Evolutionary conservation across 805 yeast species (phyloP).

Genomic region (Yamadazyma sp.): DNA sequence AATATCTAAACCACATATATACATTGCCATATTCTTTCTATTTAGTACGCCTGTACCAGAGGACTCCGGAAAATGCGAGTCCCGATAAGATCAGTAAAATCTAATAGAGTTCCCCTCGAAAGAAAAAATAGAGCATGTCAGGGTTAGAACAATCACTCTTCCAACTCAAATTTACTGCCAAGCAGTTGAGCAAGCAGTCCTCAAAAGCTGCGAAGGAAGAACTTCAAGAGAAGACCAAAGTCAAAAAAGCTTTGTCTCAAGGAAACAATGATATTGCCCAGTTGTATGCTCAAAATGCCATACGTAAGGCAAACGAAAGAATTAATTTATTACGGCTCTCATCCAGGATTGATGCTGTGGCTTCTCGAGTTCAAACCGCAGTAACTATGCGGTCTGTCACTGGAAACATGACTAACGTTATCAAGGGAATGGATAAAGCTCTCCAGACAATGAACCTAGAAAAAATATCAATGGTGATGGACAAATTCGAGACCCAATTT

Average conservation of each 20-base stretch:
- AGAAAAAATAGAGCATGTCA: constrained; percentile 25
- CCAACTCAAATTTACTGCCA: constrained; percentile 84
- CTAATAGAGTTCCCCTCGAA: too few relatives aligned
- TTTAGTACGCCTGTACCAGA: too few relatives aligned
- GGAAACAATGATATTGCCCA: constrained; percentile 92
- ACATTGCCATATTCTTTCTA: too few relatives aligned
- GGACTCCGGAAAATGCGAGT: too few relatives aligned
- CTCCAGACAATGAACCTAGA: constrained; percentile 94
- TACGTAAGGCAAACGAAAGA: constrained; percentile 85
- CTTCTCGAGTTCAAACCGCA: constrained; percentile 94
- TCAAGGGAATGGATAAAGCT: constrained; percentile 95
- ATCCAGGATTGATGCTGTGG: constrained; percentile 92
- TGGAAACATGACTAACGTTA: constrained; percentile 89
- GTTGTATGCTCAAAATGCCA: constrained; percentile 93
- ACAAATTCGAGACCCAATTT: constrained; percentile 92
- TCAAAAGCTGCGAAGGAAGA: constrained; percentile 89
- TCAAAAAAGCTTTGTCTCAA: constrained; percentile 81
- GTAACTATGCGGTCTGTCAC: constrained; percentile 96
- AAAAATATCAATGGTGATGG: constrained; percentile 91
- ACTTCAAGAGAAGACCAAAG: constrained; percentile 78
- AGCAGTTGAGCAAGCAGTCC: constrained; percentile 88
- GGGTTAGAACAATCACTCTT: constrained; percentile 55
- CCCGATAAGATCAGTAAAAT: too few relatives aligned
- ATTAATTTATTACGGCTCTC: constrained; percentile 78
- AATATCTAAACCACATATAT: too few relatives aligned